Evolutionary conservation across 495 filamentous ascomycete genomes (phyloP), one percentile per base, ranked within the genome.

Genomic region (Acidomyces sp.): DNA sequence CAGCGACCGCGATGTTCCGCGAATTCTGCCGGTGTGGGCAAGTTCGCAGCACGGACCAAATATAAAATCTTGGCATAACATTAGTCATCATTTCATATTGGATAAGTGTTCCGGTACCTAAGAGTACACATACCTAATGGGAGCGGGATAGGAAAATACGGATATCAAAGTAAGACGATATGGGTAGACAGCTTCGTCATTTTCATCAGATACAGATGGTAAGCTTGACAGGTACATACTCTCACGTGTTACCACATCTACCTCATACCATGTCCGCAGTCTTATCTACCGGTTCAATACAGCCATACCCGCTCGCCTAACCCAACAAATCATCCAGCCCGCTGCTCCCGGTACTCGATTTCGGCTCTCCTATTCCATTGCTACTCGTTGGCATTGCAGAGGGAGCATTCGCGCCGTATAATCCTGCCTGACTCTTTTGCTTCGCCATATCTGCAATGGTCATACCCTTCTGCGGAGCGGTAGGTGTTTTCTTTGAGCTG

Each of bases 401-500:
- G 3, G 72, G 66, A 13, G 55, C 45, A 39, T 47, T 30, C 11
- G 78, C 70, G 7, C 90, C 90, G 86, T 92, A 97, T 51, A 97
- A 83, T 2, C 87, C 86, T 2, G 85, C 84, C 57, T 77, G 86
- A 27, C 85, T 84, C 66, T 93, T 94, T 59, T 95, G 82, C 66
- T 93, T 93, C 30, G 85, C 88, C 65, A 97, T 80, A 55, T 87
- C 83, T 16, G 85, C 85, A 48, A 97, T 67, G 45, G 77, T 82
- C 32, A 74, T 74, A 6, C 84, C 80, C 46, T 81, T 82, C 43
- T 69, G 74, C 1, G 71, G 59, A 3, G 63, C 64, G 10, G 76
- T 72, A 28, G 62, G 67, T 18, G 70, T 63, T 63, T 94, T 97
- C 64, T 85, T 83, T 20, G 83, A 79, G 34, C 78, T 69, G 20